phyloP scores from a whole-genome alignment of 345 rosid species.

The Trapa incisa region DNA sequence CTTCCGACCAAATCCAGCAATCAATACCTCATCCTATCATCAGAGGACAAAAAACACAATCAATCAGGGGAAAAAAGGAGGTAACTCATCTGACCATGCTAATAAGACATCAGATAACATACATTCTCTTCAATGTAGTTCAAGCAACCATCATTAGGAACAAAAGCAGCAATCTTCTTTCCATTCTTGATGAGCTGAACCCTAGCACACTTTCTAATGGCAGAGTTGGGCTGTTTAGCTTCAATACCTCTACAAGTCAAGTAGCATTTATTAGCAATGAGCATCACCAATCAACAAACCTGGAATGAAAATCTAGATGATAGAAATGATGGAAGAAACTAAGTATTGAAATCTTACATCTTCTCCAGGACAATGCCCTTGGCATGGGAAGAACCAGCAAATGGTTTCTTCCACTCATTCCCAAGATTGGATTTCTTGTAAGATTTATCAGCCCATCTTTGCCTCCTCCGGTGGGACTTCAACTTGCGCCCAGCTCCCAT shows the following conservation, averaged over 20 bases:
- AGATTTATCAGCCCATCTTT: slow-evolving; percentile 89
- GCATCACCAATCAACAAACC: background rate
- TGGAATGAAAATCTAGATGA: background rate
- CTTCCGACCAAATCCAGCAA: slow-evolving; percentile 61
- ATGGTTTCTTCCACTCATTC: slow-evolving; percentile 87
- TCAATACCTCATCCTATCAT: slow-evolving; percentile 47
- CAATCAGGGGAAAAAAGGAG: background rate
- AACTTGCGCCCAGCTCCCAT: slow-evolving; percentile 86
- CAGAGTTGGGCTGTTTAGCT: slow-evolving; percentile 96
- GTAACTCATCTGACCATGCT: background rate
- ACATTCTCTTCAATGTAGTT: slow-evolving; percentile 89
- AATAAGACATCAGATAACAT: background rate
- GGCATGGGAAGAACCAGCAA: slow-evolving; percentile 78
- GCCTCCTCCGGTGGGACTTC: slow-evolving; percentile 54
- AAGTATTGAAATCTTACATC: slow-evolving; percentile 27
- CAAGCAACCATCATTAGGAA: slow-evolving; percentile 82
- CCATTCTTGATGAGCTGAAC: slow-evolving; percentile 83
- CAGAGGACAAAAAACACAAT: background rate
- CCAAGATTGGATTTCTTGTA: slow-evolving; percentile 83
- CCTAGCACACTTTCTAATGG: slow-evolving; percentile 78
- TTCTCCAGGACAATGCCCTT: slow-evolving; percentile 73
- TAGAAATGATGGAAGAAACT: background rate
- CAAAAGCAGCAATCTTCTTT: slow-evolving; percentile 78
- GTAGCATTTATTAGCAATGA: background rate
- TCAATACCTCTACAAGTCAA: slow-evolving; percentile 57